Base-by-base conservation (phyloP, 768 basidiomycete genomes). In the Pisolithus albus region DNA sequence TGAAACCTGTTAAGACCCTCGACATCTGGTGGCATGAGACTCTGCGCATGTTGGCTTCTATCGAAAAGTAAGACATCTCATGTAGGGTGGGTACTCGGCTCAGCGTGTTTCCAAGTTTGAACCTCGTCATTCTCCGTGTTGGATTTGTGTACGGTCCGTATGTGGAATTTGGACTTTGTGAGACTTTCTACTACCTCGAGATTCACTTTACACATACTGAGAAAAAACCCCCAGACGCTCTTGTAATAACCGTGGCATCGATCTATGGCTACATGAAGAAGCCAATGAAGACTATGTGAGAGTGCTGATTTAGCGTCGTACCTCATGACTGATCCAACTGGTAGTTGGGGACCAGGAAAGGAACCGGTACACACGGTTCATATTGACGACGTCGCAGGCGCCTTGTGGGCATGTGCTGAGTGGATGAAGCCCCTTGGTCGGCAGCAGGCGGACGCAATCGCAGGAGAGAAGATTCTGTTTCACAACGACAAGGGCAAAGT, bases 11-110 rank as follows among this genome's bases (percentile, higher is more conserved):
- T 18, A 84, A 82, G 42, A 77, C 81, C 6, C 68, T 83, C 53
- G 90, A 91, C 16, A 80, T 73, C 16, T 93, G 91, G 91, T 92
- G 89, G 88, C 91, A 93, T 58, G 91, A 92, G 71, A 81, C 86
- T 1, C 71, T 88, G 23, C 78, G 90, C 32, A 79, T 79, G 64
- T 64, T 92, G 54, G 87, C 83, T 19, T 80, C 82, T 5, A 88
- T 92, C 51, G 73, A 81, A 55, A 79, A 81, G 89, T 90, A 60
- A 50, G 77, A 69, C 50, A 19, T 13, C 11, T 43, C 52, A 18
- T 46, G 24, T 7, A 36, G 46, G 26, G 7, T 51, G 18, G 18
- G 37, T 24, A 32, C 15, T 34, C 21, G 26, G 56, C 62, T 19
- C 59, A 59, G 59, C 49, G 49, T 21, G 30, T 15, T 48, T 30